Percentiles rank a stretch among this genome's conserved stretches.
These are phyloP conservation scores for Volvariella volvacea DNA, from an alignment of 1,284 basidiomycete species.

Conservation along the genomic window DNA sequence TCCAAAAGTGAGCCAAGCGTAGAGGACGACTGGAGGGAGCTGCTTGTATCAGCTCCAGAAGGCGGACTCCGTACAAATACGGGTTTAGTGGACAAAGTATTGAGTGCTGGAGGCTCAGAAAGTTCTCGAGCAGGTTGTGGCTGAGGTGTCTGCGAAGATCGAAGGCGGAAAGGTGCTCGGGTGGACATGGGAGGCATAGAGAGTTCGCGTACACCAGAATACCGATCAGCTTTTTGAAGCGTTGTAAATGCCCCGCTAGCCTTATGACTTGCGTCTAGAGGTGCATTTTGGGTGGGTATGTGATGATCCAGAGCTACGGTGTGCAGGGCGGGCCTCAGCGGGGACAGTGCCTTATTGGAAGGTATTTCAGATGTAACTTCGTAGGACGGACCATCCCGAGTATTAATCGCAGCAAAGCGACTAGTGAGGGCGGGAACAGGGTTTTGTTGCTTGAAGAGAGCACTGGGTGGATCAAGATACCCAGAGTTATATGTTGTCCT, in stretches of 20 bases:
- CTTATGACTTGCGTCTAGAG: background rate
- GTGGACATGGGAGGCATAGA: constrained; percentile 31
- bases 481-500: constrained; percentile 13
- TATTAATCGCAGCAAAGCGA: constrained; percentile 11
- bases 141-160: constrained; percentile 63
- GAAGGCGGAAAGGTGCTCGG: constrained; percentile 51
- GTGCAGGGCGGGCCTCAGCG: background rate
- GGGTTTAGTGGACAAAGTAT: constrained; percentile 52
- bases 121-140: constrained; percentile 41
- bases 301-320: too few species aligned
- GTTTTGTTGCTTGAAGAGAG: constrained; percentile 30
- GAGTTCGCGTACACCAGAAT: constrained; percentile 17
- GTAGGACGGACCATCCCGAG: background rate
- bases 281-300: background rate
- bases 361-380: too few species aligned
- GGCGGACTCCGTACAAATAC: constrained; percentile 62
- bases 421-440: constrained; percentile 16
- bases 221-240: constrained; percentile 1
- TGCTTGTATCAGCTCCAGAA: constrained; percentile 11
- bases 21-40: constrained; percentile 21
- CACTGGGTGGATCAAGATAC: constrained; percentile 51
- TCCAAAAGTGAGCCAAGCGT: constrained; percentile 63
- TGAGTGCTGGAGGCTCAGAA: constrained; percentile 65
- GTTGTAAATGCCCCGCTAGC: background rate
- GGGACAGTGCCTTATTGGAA: background rate